A percentile compares a stretch with the other conserved stretches of the same genome.
phyloP scores from a whole-genome alignment of 345 rosid genomes.

The Corchorus capsularis region DNA sequence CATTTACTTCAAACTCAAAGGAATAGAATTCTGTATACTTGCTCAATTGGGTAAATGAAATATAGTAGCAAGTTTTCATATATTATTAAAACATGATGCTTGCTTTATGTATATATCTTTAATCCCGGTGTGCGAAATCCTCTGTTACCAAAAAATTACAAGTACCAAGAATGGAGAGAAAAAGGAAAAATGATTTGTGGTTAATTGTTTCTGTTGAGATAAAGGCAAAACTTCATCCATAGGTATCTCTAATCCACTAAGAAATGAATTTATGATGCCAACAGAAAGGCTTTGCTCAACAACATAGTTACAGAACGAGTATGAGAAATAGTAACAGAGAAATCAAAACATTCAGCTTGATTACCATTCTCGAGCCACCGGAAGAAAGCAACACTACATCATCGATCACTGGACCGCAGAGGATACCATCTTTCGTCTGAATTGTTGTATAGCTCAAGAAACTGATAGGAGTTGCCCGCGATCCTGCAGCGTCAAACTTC shows the following conservation, averaged over 20 bases:
- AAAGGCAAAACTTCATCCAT: too few relatives aligned
- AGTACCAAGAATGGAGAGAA: too few relatives aligned
- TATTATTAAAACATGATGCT: neutral
- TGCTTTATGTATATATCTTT: neutral
- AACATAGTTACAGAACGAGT: conserved; percentile 24
- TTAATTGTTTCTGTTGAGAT: too few relatives aligned
- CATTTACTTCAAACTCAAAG: neutral
- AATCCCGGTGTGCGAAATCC: neutral
- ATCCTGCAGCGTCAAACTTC: conserved; percentile 50
- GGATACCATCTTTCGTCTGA: conserved; percentile 50
- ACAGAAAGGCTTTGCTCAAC: neutral
- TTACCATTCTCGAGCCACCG: conserved; percentile 30
- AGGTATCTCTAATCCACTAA: too few relatives aligned
- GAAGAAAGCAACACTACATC: conserved; percentile 46
- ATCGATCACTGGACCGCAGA: conserved; percentile 64
- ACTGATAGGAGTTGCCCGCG: conserved; percentile 40
- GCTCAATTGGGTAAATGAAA: neutral
- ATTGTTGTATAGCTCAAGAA: conserved; percentile 46
- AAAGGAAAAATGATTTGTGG: too few relatives aligned
- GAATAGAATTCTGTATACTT: neutral
- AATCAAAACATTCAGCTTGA: conserved; percentile 35
- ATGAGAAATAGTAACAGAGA: conserved; percentile 30
- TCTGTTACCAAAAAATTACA: neutral
- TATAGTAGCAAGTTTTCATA: neutral
- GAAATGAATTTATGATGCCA: too few relatives aligned